These are phyloP conservation scores for Apiotrichum gracile DNA, from an alignment of 1,284 basidiomycete genomes.

Conservation along the genomic window DNA sequence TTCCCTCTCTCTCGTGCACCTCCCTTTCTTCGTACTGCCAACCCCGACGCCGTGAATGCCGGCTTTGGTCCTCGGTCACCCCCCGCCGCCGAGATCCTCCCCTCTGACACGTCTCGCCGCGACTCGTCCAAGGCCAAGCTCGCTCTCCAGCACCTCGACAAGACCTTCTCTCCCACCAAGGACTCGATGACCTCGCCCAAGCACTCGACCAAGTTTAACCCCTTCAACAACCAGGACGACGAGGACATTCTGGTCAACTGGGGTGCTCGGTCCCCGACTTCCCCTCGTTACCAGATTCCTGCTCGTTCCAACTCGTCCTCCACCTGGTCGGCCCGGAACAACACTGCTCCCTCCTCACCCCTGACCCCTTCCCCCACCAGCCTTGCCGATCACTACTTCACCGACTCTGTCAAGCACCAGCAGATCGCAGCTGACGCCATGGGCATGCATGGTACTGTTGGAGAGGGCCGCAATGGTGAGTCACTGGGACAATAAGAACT, in stretches of 20 bases:
- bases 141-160: constrained; percentile 1
- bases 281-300: background rate
- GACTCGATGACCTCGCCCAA: background rate
- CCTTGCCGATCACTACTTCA: background rate
- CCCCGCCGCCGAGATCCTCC: background rate
- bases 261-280: background rate
- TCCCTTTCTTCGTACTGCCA: constrained; percentile 5
- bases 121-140: background rate
- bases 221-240: constrained; percentile 1
- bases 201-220: background rate
- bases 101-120: background rate
- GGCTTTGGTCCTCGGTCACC: too few species aligned
- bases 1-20: constrained; percentile 3
- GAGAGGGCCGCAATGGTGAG: constrained; percentile 31
- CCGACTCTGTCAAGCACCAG: background rate
- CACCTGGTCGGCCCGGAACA: background rate
- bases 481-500: background rate
- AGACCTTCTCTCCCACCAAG: background rate
- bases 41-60: too few species aligned
- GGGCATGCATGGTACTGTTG: too few species aligned
- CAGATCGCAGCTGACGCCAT: background rate
- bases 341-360: too few species aligned
- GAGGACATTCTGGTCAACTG: background rate
- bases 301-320: background rate
- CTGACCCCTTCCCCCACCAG: too few species aligned